Base-by-base conservation (phyloP, 345 rosid species). In the Eucalyptus decipiens region DNA sequence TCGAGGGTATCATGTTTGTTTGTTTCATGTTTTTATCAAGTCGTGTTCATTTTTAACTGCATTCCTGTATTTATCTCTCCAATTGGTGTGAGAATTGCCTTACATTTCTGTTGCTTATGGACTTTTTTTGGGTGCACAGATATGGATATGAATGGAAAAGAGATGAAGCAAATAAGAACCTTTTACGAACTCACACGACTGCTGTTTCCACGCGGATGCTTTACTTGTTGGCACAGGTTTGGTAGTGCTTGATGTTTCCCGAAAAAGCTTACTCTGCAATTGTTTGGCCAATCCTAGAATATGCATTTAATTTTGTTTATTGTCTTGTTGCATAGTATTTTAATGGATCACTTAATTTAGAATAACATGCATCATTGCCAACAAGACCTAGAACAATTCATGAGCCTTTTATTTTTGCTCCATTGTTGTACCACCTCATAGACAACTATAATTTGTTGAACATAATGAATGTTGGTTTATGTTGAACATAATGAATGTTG, bases 141-240 rank as follows among this genome's bases (percentile, higher is more conserved):
- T 97, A 97, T 92, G 92, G 91, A 47, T 97, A 95, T 92, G 98
- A 97, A 7, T 97, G 99, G 99, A 97, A 96, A 94, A 95, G 97
- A 94, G 99, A 97, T 67, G 99, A 97, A 91, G 99, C 99, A 91
- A 92, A 97, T 92, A 97, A 97, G 91, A 97, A 97, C 88, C 95
- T 97, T 87, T 92, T 97, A 88, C 96, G 99, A 86, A 97, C 99
- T 89, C 99, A 97, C 91, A 97, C 99, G 49, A 97, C 99, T 5
- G 99, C 99, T 26, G 98, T 95, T 87, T 97, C 99, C 86, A 94
- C 99, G 47, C 93, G 96, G 90, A 95, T 97, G 99, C 99, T 97
- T 87, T 94, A 97, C 93, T 94, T 92, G 45, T 93, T 97, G 65
- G 99, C 99, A 88, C 92, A 97, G 98, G 99, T 97, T 42, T 88